Evolutionary conservation across 1,139 yeast species (phyloP), one percentile per base, ranked within the genome.

Genomic region (Yamadazyma diddensiae): DNA sequence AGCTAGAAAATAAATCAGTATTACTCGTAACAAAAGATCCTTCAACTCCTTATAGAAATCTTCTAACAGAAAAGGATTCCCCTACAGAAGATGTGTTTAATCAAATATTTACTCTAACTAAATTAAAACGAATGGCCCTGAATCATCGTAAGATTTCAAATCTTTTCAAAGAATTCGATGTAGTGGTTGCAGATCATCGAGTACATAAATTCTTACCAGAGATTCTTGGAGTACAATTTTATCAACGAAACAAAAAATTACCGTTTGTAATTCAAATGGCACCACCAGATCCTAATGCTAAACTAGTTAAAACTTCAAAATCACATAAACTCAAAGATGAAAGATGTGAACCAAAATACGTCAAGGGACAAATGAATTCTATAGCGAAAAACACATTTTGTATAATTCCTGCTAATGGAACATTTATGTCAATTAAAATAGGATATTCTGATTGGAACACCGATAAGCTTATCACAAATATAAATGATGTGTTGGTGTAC

Each of bases 191-290:
- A 4, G 92, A 83, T 54, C 72, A 76, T 37, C 59, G 90, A 37
- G 70, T 82, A 3, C 78, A 77, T 43, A 76, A 74, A 42, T 59
- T 77, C 19, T 56, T 82, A 23, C 83, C 83, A 0, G 60, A 59
- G 5, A 55, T 79, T 0, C 55, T 82, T 27, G 82, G 83, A 0
- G 64, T 70, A 6, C 71, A 70, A 27, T 79, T 79, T 43, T 81
- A 73, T 48, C 59, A 66, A 41, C 73, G 73, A 46, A 78, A 76
- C 38, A 76, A 74, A 39, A 80, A 77, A 45, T 60, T 79, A 5
- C 92, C 92, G 4, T 73, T 66, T 46, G 72, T 79, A 67, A 52
- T 83, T 2, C 84, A 80, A 51, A 70, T 82, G 77, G 78, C 83
- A 1, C 67, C 57, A 41, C 77, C 78, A 6, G 57, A 62, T 20